A percentile compares a stretch with the other conserved stretches of the same genome.
Conservation (phyloP, 192 early-diverging fungal genomes). For the Coemansia brasiliensis region DNA sequence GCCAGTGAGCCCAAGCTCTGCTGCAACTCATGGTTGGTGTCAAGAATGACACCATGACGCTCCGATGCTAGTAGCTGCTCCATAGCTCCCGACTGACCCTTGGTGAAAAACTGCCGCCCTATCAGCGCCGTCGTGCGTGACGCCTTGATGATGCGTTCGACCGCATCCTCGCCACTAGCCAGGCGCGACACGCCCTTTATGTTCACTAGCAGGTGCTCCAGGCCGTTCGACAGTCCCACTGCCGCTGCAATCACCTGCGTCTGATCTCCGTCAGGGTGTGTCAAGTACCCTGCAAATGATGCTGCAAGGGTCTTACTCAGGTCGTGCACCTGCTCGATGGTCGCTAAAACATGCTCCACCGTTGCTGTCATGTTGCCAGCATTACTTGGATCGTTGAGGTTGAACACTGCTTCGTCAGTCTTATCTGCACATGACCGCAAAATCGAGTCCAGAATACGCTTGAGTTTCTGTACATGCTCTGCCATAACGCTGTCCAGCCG, state of each 20-base stretch:
- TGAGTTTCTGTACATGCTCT: constrained; percentile 67
- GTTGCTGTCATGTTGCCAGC: constrained; percentile 86
- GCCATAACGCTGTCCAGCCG: constrained; percentile 64
- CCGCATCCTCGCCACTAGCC: constrained; percentile 74
- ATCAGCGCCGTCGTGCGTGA: constrained; percentile 67
- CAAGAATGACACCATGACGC: constrained; percentile 72
- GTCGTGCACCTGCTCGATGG: constrained; percentile 82
- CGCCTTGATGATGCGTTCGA: constrained; percentile 74
- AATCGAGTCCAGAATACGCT: constrained; percentile 82
- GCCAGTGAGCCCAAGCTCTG: constrained; percentile 71
- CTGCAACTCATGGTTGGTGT: constrained; percentile 75
- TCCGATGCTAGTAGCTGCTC: constrained; percentile 62
- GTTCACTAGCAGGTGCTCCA: constrained; percentile 81
- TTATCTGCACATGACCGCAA: constrained; percentile 83
- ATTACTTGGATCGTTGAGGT: constrained; percentile 77
- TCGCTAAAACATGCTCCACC: constrained; percentile 87
- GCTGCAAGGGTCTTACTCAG: constrained; percentile 64
- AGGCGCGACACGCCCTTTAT: constrained; percentile 88
- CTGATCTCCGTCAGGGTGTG: constrained; percentile 73
- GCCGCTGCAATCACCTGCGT: constrained; percentile 81
- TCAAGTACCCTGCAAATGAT: constrained; percentile 54
- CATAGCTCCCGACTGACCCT: constrained; percentile 77
- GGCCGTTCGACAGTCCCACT: constrained; percentile 74
- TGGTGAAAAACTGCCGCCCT: constrained; percentile 78
- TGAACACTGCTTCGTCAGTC: constrained; percentile 87